Evolutionary conservation across 1,284 basidiomycete species (phyloP).

Genomic region (Ganoderma sinense): DNA sequence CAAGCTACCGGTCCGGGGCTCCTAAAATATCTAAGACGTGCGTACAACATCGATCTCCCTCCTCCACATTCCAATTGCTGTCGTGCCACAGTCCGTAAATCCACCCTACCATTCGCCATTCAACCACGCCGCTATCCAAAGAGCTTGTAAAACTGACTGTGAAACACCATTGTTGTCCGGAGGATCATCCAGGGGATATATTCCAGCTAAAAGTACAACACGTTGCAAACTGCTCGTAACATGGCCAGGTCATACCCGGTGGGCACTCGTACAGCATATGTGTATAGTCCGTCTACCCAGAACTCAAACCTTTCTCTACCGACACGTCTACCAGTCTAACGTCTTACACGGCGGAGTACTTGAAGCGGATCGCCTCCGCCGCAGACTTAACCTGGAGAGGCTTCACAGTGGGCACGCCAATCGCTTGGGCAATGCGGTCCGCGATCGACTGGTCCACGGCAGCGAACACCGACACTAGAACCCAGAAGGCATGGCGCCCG

Average conservation of each 20-base stretch:
- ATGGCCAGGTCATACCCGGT: background rate
- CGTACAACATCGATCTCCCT: too few species aligned
- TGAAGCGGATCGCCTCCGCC: constrained; percentile 62
- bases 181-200: background rate
- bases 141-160: background rate
- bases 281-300: background rate
- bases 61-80: too few species aligned
- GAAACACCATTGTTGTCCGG: background rate
- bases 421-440: constrained; percentile 76
- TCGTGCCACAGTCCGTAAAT: background rate
- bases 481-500: constrained; percentile 5
- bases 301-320: background rate
- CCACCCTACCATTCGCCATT: background rate
- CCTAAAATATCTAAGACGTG: too few species aligned
- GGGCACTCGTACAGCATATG: background rate
- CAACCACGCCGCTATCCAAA: background rate
- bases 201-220: background rate
- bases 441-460: constrained; percentile 78
- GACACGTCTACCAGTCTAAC: background rate
- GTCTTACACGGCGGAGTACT: constrained; percentile 29
- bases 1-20: too few species aligned
- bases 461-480: constrained; percentile 80
- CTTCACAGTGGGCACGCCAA: constrained; percentile 63
- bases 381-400: constrained; percentile 74
- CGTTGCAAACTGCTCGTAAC: background rate